A percentile compares a stretch with the other conserved stretches of the same genome.
phyloP scores from a whole-genome alignment of 2,329 filamentous ascomycete species.

The Diaporthe ilicicola region DNA sequence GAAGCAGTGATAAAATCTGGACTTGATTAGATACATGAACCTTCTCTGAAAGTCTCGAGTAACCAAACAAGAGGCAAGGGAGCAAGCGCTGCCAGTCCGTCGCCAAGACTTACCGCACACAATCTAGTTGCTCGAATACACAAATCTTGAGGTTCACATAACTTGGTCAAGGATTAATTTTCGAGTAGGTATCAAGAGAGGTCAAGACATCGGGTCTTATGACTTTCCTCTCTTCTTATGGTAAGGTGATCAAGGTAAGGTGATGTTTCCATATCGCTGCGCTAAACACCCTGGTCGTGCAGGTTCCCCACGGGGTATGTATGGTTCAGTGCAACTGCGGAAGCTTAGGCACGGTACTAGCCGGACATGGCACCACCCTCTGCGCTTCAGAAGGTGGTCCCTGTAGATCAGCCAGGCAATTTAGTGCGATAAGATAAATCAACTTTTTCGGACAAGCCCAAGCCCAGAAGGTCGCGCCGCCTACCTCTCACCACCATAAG shows the following conservation, averaged over 20 bases:
- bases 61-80: too few species aligned
- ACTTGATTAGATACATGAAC: too few species aligned
- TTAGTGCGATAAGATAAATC: slow-evolving; percentile 7
- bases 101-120: too few species aligned
- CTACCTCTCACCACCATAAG: neutral
- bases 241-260: neutral
- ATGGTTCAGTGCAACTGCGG: neutral
- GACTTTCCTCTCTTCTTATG: too few species aligned
- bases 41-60: too few species aligned
- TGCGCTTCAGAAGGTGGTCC: neutral
- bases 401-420: neutral
- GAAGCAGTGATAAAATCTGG: too few species aligned
- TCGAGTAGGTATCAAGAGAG: too few species aligned
- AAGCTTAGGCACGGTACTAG: neutral
- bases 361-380: neutral
- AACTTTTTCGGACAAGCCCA: slow-evolving; percentile 11
- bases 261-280: neutral
- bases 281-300: neutral
- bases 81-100: too few species aligned
- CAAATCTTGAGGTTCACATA: too few species aligned
- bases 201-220: too few species aligned
- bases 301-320: slow-evolving; percentile 3
- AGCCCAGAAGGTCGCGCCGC: neutral
- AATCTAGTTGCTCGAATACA: too few species aligned
- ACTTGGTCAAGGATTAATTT: too few species aligned